phyloP scores from a whole-genome alignment of 805 yeast genomes.

The Ogataea thermomethanolica region DNA sequence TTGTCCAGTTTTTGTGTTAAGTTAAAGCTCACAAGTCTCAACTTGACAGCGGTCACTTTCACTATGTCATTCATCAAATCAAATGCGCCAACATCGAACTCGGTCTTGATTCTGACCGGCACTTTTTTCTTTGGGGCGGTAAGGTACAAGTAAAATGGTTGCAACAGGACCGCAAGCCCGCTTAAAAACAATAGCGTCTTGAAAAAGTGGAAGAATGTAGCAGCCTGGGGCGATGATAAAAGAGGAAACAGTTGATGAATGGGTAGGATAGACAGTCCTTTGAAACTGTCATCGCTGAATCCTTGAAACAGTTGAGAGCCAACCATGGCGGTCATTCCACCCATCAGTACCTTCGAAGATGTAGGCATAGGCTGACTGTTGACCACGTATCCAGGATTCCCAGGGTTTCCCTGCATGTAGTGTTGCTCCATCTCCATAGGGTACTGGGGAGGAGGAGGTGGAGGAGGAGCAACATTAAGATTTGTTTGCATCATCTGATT shows the following conservation, averaged over 20 bases:
- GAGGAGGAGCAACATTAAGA: no score
- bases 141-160: constrained; percentile 6
- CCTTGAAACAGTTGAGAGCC: constrained; percentile 31
- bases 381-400: neutral
- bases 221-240: constrained; percentile 17
- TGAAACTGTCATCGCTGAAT: constrained; percentile 14
- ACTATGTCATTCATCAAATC: constrained; percentile 8
- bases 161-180: constrained; percentile 22
- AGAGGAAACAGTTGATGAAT: constrained; percentile 25
- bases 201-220: constrained; percentile 11
- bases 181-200: constrained; percentile 18
- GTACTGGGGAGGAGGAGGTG: no score
- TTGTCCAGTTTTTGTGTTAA: constrained; percentile 12
- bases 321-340: constrained; percentile 34
- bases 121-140: constrained; percentile 1
- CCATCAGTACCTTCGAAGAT: constrained; percentile 29
- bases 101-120: neutral
- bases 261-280: constrained; percentile 28
- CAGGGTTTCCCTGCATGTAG: no score
- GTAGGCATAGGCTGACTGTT: constrained; percentile 16
- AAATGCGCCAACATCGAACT: constrained; percentile 2
- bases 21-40: constrained; percentile 11
- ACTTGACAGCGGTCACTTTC: constrained; percentile 11
- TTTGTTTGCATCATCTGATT: constrained; percentile 8
- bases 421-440: constrained; percentile 1